Base-by-base conservation (phyloP, 2,329 filamentous ascomycete species). In the Harringtonia aguacate region DNA sequence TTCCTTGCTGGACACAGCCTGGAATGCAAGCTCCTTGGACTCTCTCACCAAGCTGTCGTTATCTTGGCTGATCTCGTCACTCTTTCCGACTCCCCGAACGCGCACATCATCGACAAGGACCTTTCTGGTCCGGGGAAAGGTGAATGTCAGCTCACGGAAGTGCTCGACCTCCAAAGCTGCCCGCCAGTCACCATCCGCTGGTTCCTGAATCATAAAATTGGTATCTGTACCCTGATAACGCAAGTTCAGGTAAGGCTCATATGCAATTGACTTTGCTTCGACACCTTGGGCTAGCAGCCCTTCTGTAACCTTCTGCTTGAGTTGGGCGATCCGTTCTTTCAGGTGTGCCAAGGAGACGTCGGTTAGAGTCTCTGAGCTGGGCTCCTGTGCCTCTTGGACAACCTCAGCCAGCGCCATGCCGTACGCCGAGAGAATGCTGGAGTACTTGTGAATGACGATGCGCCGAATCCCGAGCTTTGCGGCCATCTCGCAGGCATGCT, bases 361-460 rank as follows among this genome's bases (percentile, higher is more conserved):
- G 73, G 77, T 80, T 5, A 81, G 64, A 12, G 69, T 67, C 3
- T 43, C 41, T 8, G 78, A 79, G 29, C 81, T 75, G 4, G 84
- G 84, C 56, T 89, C 85, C 56, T 95, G 89, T 15, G 82, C 73
- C 63, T 95, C 89, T 50, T 95, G 86, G 0, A 95, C 88, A 0
- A 95, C 87, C 55, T 95, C 88, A 13, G 89, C 89, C 4, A 95
- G 66, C 0, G 88, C 86, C 85, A 94, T 94, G 5, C 88, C 88
- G 52, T 94, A 94, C 0, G 88, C 88, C 1, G 86, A 94, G 0
- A 94, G 69, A 0, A 95, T 84, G 0, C 86, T 92, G 0, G 86
- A 94, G 58, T 94, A 92, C 41, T 84, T 71, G 59, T 94, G 88
- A 2, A 94, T 73, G 10, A 95, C 69, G 24, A 94, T 89, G 56